A percentile compares a stretch with the other conserved stretches of the same genome.
These are phyloP conservation scores for Phytopythium chamaehyphon DNA, from an alignment of 352 stramenopile species.

Conservation along the genomic window DNA sequence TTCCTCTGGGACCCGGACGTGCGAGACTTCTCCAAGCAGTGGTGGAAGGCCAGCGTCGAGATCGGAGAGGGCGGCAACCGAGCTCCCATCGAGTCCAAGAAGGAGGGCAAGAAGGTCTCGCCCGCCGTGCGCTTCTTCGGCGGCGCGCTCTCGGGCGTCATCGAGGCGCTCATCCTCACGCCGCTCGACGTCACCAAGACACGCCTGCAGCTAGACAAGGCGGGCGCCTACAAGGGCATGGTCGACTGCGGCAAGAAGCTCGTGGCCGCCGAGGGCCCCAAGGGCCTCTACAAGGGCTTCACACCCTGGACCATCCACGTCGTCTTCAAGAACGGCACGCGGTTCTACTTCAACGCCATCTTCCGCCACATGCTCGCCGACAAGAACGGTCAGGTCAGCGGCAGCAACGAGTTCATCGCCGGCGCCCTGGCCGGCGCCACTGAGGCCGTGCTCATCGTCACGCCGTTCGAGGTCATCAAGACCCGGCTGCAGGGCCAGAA, in stretches of 20 bases:
- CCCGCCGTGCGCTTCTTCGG: slow-evolving; percentile 76
- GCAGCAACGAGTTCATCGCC: slow-evolving; percentile 80
- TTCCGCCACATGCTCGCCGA: slow-evolving; percentile 74
- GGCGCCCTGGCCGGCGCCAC: slow-evolving; percentile 92
- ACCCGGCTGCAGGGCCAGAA: slow-evolving; percentile 95
- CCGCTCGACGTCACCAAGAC: slow-evolving; percentile 89
- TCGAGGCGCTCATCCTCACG: slow-evolving; percentile 82
- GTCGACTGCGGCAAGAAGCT: slow-evolving; percentile 83
- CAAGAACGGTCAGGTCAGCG: slow-evolving; percentile 78
- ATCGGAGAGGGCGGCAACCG: slow-evolving; percentile 69
- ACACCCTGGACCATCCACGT: slow-evolving; percentile 88
- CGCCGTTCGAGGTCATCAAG: slow-evolving; percentile 98
- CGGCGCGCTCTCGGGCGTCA: slow-evolving; percentile 79
- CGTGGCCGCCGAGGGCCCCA: slow-evolving; percentile 64
- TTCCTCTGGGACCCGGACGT: slow-evolving; percentile 80
- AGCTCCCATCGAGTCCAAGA: slow-evolving; percentile 42
- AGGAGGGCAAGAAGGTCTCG: slow-evolving; percentile 53
- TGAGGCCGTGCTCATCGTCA: slow-evolving; percentile 96
- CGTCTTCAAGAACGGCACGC: slow-evolving; percentile 88
- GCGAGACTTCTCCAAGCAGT: slow-evolving; percentile 83
- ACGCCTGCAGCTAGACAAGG: slow-evolving; percentile 86
- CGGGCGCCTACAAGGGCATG: slow-evolving; percentile 83
- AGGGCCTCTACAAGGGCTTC: slow-evolving; percentile 86
- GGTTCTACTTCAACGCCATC: slow-evolving; percentile 88
- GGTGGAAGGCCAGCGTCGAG: slow-evolving; percentile 84